Conservation (phyloP, 495 filamentous ascomycete species). For the Alectoria sarmentosa region DNA sequence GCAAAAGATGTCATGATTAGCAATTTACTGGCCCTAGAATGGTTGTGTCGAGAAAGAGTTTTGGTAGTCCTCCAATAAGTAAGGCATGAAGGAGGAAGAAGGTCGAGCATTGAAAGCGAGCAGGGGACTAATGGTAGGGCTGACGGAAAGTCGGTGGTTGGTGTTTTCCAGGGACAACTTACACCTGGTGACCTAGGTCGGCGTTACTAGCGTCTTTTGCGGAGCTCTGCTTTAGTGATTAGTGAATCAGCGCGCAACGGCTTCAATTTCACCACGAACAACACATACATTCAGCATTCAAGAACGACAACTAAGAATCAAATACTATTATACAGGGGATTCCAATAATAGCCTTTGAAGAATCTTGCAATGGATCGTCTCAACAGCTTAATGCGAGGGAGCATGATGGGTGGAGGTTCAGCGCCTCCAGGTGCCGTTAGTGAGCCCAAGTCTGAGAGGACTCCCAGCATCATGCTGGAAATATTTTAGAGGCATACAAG, state of each 20-base stretch:
- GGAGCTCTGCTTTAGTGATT: too few relatives aligned
- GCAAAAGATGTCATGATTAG: constrained; percentile 35
- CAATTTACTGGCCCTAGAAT: neutral
- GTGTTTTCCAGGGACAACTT: neutral
- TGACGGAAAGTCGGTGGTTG: constrained; percentile 2
- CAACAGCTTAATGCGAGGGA: constrained; percentile 71
- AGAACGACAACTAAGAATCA: neutral
- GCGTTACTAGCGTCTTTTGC: neutral
- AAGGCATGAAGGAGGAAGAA: neutral
- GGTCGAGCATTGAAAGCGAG: neutral
- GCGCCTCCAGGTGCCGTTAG: constrained; percentile 72
- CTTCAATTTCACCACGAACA: neutral
- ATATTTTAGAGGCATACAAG: neutral
- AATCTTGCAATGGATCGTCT: constrained; percentile 67
- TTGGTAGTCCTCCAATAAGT: neutral
- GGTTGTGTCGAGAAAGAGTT: neutral
- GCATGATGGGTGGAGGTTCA: constrained; percentile 67
- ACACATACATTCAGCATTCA: neutral
- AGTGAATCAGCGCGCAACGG: neutral
- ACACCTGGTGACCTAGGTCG: neutral
- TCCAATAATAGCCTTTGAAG: neutral
- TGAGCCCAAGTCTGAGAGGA: constrained; percentile 21
- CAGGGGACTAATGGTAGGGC: neutral
- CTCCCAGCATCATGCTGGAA: neutral
- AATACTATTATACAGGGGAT: neutral